Evolutionary conservation across 345 rosid genomes (phyloP).

Genomic region (Eutrema yunnanense): DNA sequence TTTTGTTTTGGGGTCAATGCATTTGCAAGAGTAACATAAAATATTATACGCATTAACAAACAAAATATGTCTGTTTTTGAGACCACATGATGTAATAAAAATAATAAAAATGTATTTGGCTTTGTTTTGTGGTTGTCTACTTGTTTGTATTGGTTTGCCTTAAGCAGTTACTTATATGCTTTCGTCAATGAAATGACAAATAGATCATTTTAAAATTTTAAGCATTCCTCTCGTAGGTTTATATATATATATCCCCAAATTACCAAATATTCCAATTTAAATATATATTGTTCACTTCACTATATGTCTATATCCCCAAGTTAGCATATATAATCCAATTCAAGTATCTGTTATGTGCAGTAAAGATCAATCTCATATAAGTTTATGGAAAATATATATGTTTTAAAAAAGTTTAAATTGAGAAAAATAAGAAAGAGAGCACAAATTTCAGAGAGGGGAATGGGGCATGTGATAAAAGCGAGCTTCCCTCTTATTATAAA

Average conservation of each 20-base stretch:
- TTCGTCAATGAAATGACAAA: neutral
- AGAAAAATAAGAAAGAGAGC: slow-evolving; percentile 18
- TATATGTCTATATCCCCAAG: neutral
- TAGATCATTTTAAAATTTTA: neutral
- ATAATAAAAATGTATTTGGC: neutral
- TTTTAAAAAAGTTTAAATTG: neutral
- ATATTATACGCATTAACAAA: slow-evolving; percentile 16
- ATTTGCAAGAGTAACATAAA: slow-evolving; percentile 6
- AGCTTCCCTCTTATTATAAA: slow-evolving; percentile 49
- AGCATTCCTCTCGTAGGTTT: neutral
- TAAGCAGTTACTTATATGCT: neutral
- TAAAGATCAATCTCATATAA: neutral
- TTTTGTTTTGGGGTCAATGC: slow-evolving; percentile 21
- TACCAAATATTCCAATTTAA: neutral
- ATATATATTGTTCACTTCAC: neutral
- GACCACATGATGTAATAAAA: slow-evolving; percentile 15
- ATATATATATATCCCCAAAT: neutral
- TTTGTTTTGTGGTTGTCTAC: slow-evolving; percentile 12
- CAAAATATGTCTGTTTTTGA: slow-evolving; percentile 26
- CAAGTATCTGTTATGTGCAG: neutral
- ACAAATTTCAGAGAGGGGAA: slow-evolving; percentile 13
- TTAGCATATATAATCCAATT: neutral
- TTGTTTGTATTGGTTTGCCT: slow-evolving; percentile 17
- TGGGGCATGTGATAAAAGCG: slow-evolving; percentile 81
- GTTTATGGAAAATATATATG: neutral